phyloP scores from a whole-genome alignment of 2,329 filamentous ascomycete genomes.

The Exophiala sideris region DNA sequence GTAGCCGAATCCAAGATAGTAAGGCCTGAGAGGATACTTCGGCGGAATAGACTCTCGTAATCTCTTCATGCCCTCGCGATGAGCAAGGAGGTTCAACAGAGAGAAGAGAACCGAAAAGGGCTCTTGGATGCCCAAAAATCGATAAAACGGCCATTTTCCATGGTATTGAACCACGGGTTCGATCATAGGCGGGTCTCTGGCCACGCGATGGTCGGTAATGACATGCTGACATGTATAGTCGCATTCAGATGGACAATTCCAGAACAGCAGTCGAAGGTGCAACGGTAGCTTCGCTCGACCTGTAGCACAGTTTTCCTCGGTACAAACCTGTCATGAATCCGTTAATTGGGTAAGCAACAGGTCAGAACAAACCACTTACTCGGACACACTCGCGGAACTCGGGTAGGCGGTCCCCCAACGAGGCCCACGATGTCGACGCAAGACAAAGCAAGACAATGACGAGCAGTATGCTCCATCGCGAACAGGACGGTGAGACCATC shows the following conservation, averaged over 20 bases:
- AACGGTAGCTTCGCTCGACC: constrained; percentile 68
- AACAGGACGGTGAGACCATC: no score
- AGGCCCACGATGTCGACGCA: constrained; percentile 50
- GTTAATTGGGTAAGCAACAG: neutral
- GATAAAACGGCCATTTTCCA: constrained; percentile 96
- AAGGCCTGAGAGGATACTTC: constrained; percentile 71
- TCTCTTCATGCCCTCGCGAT: constrained; percentile 70
- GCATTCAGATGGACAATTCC: constrained; percentile 91
- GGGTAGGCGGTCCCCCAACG: constrained; percentile 76
- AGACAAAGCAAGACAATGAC: neutral
- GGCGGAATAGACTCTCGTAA: constrained; percentile 68
- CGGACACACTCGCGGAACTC: constrained; percentile 85
- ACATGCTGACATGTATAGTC: constrained; percentile 98
- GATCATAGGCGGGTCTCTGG: constrained; percentile 60
- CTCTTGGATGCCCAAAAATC: constrained; percentile 90
- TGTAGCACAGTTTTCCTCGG: constrained; percentile 71
- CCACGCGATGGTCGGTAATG: constrained; percentile 69
- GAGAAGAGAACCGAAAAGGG: constrained; percentile 92
- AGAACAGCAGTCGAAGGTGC: constrained; percentile 80
- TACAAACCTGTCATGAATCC: constrained; percentile 62
- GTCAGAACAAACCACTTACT: constrained; percentile 49
- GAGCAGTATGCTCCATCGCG: neutral
- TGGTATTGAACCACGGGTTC: constrained; percentile 83
- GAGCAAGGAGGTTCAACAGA: constrained; percentile 83
- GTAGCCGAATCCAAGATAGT: constrained; percentile 76